Base-by-base conservation (phyloP, 2,329 filamentous ascomycete genomes). In the Rhynchosporium graminicola region DNA sequence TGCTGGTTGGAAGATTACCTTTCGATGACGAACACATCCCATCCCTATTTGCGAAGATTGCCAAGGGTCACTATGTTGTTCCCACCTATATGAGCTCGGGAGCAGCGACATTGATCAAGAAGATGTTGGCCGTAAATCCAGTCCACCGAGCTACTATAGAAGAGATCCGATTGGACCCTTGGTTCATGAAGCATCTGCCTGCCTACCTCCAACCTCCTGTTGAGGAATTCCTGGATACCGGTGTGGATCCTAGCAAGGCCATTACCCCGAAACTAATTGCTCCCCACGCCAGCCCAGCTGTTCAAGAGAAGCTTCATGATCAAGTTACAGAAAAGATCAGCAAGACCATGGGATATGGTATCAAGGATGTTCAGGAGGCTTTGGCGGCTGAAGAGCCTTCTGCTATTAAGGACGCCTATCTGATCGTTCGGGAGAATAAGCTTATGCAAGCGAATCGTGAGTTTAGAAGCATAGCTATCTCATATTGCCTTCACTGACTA, bases 1-100 rank as follows among this genome's bases (percentile, higher is more conserved):
- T 95, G 67, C 80, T 95, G 38, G 90, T 91, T 33, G 91, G 91
- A 61, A 84, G 91, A 66, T 81, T 99, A 50, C 95, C 95, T 8
- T 99, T 99, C 74, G 95, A 99, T 78, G 95, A 99, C 75, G 95
- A 99, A 72, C 96, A 98, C 74, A 99, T 99, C 68, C 95, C 95
- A 2, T 93, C 92, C 50, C 82, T 99, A 4, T 99, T 99, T 79
- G 94, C 95, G 77, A 99, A 99, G 80, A 99, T 99, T 65, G 91
- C 93, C 26, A 90, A 93, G 63, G 95, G 95, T 48, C 92, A 92
- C 66, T 99, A 97, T 77, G 90, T 90, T 71, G 90, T 97, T 67
- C 95, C 95, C 0, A 88, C 87, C 59, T 98, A 96, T 80, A 91
- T 98, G 75, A 93, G 92, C 1, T 82, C 87, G 1, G 94, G 93